A percentile compares a stretch with the other conserved stretches of the same genome.
Conservation (phyloP, 192 early-diverging fungal genomes). For the Spinellus fusiger region DNA sequence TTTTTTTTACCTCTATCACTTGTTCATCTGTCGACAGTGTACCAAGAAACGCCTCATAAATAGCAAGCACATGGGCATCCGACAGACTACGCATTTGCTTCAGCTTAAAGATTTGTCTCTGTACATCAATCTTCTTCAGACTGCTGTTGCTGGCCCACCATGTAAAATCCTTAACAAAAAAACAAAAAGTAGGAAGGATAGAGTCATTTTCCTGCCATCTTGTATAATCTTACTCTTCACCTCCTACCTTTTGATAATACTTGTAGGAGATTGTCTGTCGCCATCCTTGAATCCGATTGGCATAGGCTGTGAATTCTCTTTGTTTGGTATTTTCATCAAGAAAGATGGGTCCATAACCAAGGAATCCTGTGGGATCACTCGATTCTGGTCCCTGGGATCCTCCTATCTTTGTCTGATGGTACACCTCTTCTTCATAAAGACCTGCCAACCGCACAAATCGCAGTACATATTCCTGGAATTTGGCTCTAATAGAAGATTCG, state of each 20-base stretch:
- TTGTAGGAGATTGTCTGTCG: slow-evolving; percentile 69
- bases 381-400: slow-evolving; percentile 31
- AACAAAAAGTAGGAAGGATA: slow-evolving; percentile 5
- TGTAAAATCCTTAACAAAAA: slow-evolving; percentile 51
- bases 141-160: slow-evolving; percentile 46
- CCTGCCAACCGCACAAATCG: slow-evolving; percentile 77
- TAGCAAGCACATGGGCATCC: slow-evolving; percentile 54
- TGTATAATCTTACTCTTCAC: not conserved
- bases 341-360: slow-evolving; percentile 72
- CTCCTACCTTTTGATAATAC: slow-evolving; percentile 54
- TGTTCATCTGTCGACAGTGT: slow-evolving; percentile 67
- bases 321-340: slow-evolving; percentile 55
- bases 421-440: slow-evolving; percentile 67
- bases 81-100: slow-evolving; percentile 40
- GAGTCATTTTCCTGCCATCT: too few species aligned
- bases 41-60: slow-evolving; percentile 66
- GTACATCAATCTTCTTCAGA: slow-evolving; percentile 64
- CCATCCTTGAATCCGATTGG: slow-evolving; percentile 85
- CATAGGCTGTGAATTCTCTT: slow-evolving; percentile 67
- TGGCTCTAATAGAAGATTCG: slow-evolving; percentile 82
- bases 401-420: slow-evolving; percentile 57
- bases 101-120: slow-evolving; percentile 60
- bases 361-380: slow-evolving; percentile 35
- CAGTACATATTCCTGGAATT: slow-evolving; percentile 81
- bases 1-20: slow-evolving; percentile 60